Base-by-base conservation (phyloP, 129 eudicot species). In the Gnaphalium uliginosum region DNA sequence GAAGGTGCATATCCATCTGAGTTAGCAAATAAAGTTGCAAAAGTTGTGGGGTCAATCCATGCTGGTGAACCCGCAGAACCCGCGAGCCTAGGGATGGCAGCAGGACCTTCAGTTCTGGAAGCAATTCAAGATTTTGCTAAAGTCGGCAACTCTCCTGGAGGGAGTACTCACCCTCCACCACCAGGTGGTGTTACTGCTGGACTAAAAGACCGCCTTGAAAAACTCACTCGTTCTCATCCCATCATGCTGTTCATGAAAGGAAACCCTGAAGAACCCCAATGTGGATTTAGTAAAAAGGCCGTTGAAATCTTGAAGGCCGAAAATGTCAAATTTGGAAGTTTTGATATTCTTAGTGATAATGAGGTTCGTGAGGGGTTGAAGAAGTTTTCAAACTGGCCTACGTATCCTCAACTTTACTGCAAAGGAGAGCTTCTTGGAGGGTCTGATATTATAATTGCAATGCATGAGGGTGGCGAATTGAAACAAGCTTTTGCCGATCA, bases 211-310 rank as follows among this genome's bases (percentile, higher is more conserved):
- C 83, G 88, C 48, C 92, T 95, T 24, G 84, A 89, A 72, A 86
- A 91, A 53, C 90, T 95, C 32, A 79, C 86, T 18, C 76, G 78
- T 74, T 87, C 99, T 75, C 89, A 95, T 43, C 82, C 93, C n/a
- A 78, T 95, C 46, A 84, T 91, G 94, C 90, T 94, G 25, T 94
- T 94, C 79, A 94, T 94, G 99, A 94, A 94, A 89, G 99, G 99
- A 59, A 91, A 63, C 78, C 94, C 99, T 6, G 90, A 89, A 79
- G 83, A 81, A 14, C 99, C 99, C 60, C 50, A 89, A 74, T 94
- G 99, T 73, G 99, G 99, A 3, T 94, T 94, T 76, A 94, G 99
- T 81, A 86, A 72, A 76, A 89, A 91, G 78, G 88, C 87, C 0
- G 90, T 94, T 48, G 90, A 87, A 25, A 89, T 91, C 51, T 86